These are phyloP conservation scores for Xylaria multiplex DNA, from an alignment of 2,329 filamentous ascomycete genomes.

Conservation along the genomic window DNA sequence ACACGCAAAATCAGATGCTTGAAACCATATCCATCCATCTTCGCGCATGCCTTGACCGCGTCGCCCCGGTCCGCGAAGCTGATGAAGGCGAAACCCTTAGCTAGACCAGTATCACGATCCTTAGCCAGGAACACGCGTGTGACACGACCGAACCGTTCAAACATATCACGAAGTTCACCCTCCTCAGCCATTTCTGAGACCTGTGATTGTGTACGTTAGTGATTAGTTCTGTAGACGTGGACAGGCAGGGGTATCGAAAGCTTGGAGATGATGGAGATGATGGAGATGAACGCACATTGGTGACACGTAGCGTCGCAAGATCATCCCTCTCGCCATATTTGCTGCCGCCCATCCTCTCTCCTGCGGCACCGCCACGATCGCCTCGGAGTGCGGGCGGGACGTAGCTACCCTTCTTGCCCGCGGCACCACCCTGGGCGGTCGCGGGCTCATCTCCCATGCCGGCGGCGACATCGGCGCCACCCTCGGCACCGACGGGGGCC, in stretches of 20 bases:
- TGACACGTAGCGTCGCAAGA: slow-evolving; percentile 93
- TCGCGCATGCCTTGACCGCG: slow-evolving; percentile 91
- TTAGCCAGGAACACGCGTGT: slow-evolving; percentile 98
- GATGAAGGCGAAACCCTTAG: slow-evolving; percentile 99
- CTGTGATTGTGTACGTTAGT: slow-evolving; percentile 55
- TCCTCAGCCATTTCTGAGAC: slow-evolving; percentile 98
- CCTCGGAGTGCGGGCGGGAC: slow-evolving; percentile 93
- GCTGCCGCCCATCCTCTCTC: slow-evolving; percentile 85
- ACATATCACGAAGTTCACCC: slow-evolving; percentile 94
- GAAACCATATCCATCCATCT: slow-evolving; percentile 97
- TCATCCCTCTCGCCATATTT: slow-evolving; percentile 96
- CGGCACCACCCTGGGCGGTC: slow-evolving; percentile 58
- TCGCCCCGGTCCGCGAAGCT: slow-evolving; percentile 91
- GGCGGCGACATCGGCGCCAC: slow-evolving; percentile 61
- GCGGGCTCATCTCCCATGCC: slow-evolving; percentile 62
- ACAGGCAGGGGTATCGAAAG: neutral
- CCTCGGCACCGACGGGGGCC: slow-evolving; percentile 79
- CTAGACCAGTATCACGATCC: slow-evolving; percentile 93
- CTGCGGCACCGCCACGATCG: slow-evolving; percentile 66
- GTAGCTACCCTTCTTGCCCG: slow-evolving; percentile 82
- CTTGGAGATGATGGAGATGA: slow-evolving; percentile 20
- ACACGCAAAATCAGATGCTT: slow-evolving; percentile 87
- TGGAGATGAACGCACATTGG: slow-evolving; percentile 78
- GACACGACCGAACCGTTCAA: slow-evolving; percentile 95
- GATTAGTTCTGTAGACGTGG: neutral